A percentile compares a stretch with the other conserved stretches of the same genome.
Conservation (phyloP, 2,329 filamentous ascomycete genomes). For the Fusarium coicis region DNA sequence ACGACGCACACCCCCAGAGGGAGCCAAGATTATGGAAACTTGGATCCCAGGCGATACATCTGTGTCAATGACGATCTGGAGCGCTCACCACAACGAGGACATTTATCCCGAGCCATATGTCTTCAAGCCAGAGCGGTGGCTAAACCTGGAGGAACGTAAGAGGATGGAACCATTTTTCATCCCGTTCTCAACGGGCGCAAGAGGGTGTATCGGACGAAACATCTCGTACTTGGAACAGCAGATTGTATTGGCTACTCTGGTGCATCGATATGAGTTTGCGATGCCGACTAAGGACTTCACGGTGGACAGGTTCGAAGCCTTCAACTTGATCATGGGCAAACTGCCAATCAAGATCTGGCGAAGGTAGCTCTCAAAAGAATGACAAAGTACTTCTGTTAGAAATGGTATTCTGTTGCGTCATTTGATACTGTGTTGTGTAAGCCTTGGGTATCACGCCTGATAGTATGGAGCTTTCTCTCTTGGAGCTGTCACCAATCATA, state of each 20-base stretch:
- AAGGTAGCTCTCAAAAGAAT: background rate
- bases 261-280: conserved; percentile 56
- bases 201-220: conserved; percentile 55
- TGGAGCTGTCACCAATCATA: background rate
- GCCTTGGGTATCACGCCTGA: background rate
- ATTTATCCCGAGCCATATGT: conserved; percentile 53
- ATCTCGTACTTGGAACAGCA: conserved; percentile 58
- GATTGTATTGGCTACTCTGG: conserved; percentile 53
- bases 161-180: conserved; percentile 52
- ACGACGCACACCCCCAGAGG: conserved; percentile 45
- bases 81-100: conserved; percentile 53
- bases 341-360: background rate
- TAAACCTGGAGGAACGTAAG: conserved; percentile 47
- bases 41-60: conserved; percentile 52
- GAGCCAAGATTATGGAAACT: conserved; percentile 44
- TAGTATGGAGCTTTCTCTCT: background rate
- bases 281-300: conserved; percentile 6
- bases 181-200: conserved; percentile 54
- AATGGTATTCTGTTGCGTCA: background rate
- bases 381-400: background rate
- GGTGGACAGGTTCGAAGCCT: background rate
- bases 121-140: conserved; percentile 55
- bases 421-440: no score
- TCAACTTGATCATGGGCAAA: conserved; percentile 5
- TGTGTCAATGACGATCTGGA: conserved; percentile 52